Evolutionary conservation across 768 basidiomycete genomes (phyloP).

Genomic region (Bullera alba): DNA sequence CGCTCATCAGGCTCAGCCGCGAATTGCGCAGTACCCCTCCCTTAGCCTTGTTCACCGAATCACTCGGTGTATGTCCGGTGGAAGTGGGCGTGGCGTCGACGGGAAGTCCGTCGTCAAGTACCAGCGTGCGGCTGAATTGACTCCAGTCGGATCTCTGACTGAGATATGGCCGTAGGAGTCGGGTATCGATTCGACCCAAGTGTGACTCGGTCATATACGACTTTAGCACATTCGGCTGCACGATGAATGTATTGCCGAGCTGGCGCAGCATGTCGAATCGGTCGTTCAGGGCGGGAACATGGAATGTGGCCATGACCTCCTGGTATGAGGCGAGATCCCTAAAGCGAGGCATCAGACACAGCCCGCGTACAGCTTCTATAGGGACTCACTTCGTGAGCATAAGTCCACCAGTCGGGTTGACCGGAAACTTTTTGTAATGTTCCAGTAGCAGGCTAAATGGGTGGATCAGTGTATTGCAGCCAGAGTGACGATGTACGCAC

Average conservation of each 20-base stretch:
- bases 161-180: slow-evolving; percentile 81
- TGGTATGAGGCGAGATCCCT: slow-evolving; percentile 97
- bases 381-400: slow-evolving; percentile 87
- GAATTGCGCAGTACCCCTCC: slow-evolving; percentile 1
- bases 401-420: slow-evolving; percentile 90
- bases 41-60: neutral
- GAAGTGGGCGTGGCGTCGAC: neutral
- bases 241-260: slow-evolving; percentile 92
- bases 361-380: neutral
- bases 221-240: slow-evolving; percentile 87
- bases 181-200: slow-evolving; percentile 81
- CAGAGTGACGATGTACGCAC: slow-evolving; percentile 44
- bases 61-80: neutral
- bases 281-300: slow-evolving; percentile 74
- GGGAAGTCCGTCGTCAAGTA: slow-evolving; percentile 30
- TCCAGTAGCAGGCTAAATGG: slow-evolving; percentile 73
- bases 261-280: slow-evolving; percentile 98
- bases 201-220: slow-evolving; percentile 93
- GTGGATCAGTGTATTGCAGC: neutral
- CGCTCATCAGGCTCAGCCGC: slow-evolving; percentile 30
- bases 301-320: slow-evolving; percentile 76
- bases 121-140: slow-evolving; percentile 52
- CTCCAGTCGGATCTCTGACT: slow-evolving; percentile 85
- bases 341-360: neutral
- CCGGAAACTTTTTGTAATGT: slow-evolving; percentile 90